phyloP scores from a whole-genome alignment of 2,329 filamentous ascomycete species.

The Sclerotinia trifoliorum region DNA sequence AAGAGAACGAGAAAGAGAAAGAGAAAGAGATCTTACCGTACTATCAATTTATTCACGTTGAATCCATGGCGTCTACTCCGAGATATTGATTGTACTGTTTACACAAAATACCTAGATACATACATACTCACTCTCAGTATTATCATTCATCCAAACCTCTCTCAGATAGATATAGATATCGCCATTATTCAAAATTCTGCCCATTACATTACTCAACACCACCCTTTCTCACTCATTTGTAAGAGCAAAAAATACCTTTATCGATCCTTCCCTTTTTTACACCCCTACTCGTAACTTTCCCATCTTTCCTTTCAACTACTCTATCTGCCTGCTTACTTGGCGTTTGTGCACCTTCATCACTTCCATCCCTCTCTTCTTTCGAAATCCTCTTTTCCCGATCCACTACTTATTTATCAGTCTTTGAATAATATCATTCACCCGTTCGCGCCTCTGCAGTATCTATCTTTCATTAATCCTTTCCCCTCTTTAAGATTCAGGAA shows the following conservation, averaged over 20 bases:
- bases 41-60: background rate
- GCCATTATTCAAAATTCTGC: background rate
- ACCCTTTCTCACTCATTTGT: background rate
- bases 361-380: background rate
- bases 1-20: background rate
- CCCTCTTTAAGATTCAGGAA: background rate
- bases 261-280: conserved; percentile 8
- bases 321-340: conserved; percentile 8
- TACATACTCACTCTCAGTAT: too few species aligned
- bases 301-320: background rate
- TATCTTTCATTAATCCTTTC: background rate
- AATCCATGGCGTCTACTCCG: background rate
- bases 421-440: background rate
- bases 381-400: background rate
- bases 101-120: too few species aligned
- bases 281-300: background rate
- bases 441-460: background rate
- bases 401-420: background rate
- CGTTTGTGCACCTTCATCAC: background rate
- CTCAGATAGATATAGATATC: too few species aligned
- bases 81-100: background rate
- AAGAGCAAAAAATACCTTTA: background rate
- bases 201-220: background rate
- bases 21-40: background rate
- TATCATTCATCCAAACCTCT: too few species aligned